Evolutionary conservation across 768 basidiomycete genomes (phyloP), one percentile per base, ranked within the genome.

Genomic region (Suillus subluteus): DNA sequence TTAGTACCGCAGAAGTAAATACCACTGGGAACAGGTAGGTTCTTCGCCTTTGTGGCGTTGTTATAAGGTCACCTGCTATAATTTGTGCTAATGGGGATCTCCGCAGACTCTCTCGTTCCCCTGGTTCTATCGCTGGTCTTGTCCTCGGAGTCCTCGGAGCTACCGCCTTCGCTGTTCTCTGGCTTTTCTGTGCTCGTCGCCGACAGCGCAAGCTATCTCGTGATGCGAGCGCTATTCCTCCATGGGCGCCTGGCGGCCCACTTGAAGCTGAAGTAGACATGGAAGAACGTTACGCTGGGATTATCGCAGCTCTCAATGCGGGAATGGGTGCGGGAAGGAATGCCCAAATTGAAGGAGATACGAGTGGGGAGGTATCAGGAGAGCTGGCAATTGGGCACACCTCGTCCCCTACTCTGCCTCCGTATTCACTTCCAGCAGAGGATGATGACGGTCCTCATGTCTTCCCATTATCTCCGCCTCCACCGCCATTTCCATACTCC

Each of bases 161-260:
- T 4, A 21, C 75, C 59, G 73, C 73, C 16, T 77, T 77, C 50
- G 67, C 72, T 3, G 63, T 52, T 44, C 68, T 77, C 4, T 78
- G 75, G 77, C 70, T 78, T 21, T 74, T 75, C 46, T 77, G 76
- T n/a, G 75, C 77, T 50, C 73, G 74, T 35, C 71, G 73, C 62
- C 75, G 77, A 35, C 74, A 72, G 65, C 77, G 72, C 37, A 61
- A 65, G 37, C 65, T 76, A 26, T 55, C 59, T 46, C 71, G 55
- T 35, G 75, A 75, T 26, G 65, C 73, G 50, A 66, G 65, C 6
- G 38, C 68, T 30, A 26, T 69, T n/a, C 52, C 40, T 2, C 65
- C 68, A 8, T 67, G 62, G 23, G 67, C 64, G 44, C 58, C 69
- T 26, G 35, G 64, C 2, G 67, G 70, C 11, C 74, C 74, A 4